Percentiles rank a stretch among this genome's conserved stretches.
phyloP scores from a whole-genome alignment of 139 green algal species.

The Tetratostichococcus sp. region DNA sequence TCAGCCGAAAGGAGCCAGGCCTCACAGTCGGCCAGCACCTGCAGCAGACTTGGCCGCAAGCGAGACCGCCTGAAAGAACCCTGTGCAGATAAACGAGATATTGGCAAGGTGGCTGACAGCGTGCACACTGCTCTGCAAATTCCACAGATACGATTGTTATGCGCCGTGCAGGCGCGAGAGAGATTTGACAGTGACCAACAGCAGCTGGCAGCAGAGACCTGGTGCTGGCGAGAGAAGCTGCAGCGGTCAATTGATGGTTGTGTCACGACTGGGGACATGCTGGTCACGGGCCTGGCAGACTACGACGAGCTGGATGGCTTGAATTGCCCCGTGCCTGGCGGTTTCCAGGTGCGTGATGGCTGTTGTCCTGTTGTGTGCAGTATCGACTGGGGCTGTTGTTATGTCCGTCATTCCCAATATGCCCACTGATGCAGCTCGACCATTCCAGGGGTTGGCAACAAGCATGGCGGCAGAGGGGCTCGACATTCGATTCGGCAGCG shows the following conservation, averaged over 20 bases:
- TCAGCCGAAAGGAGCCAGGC: neutral
- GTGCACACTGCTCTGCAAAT: too few relatives aligned
- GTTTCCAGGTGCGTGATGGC: neutral
- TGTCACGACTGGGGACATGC: constrained; percentile 18
- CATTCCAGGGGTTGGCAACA: neutral
- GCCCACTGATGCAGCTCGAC: too few relatives aligned
- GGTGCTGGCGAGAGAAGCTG: constrained; percentile 15
- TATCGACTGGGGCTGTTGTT: too few relatives aligned
- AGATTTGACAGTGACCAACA: neutral
- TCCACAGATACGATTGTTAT: too few relatives aligned
- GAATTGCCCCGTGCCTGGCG: neutral
- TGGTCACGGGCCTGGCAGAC: neutral
- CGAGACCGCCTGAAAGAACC: too few relatives aligned
- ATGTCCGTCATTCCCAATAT: too few relatives aligned
- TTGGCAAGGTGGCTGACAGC: too few relatives aligned
- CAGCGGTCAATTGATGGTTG: constrained; percentile 21
- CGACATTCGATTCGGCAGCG: neutral
- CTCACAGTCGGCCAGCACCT: neutral
- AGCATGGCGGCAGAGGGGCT: neutral
- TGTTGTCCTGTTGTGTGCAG: too few relatives aligned
- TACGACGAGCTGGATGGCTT: constrained; percentile 15
- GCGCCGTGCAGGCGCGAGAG: neutral
- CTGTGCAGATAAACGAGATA: too few relatives aligned
- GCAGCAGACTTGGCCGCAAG: neutral
- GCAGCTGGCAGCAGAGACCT: constrained; percentile 7